A percentile compares a stretch with the other conserved stretches of the same genome.
Conservation (phyloP, 441 rosid genomes). For the Adansonia madagascariensis region DNA sequence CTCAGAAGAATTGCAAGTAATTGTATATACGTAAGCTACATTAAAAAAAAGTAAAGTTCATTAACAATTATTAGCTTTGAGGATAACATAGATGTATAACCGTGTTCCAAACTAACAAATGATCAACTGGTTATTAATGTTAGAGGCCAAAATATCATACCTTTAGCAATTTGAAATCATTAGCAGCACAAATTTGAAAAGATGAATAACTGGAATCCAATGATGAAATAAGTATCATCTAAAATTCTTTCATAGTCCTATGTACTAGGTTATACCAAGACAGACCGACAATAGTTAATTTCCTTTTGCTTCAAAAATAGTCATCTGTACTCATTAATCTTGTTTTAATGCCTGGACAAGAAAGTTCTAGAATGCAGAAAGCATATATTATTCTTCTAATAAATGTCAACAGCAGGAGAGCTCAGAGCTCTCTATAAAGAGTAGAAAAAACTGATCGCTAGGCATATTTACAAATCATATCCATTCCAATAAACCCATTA, state of each 20-base stretch:
- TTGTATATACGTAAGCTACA: constrained; percentile 46
- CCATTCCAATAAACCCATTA: background rate
- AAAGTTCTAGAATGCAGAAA: background rate
- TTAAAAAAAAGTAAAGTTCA: constrained; percentile 15
- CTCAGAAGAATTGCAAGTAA: constrained; percentile 48
- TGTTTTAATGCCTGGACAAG: background rate
- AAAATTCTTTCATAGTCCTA: background rate
- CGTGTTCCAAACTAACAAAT: background rate
- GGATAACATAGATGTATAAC: background rate
- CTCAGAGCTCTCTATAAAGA: background rate
- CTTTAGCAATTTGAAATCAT: background rate
- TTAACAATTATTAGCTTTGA: background rate
- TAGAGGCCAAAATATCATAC: background rate
- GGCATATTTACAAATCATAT: background rate
- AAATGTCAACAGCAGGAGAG: background rate
- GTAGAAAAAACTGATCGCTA: background rate
- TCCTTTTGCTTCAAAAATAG: background rate
- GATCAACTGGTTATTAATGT: background rate
- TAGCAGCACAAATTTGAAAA: background rate
- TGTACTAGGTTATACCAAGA: background rate
- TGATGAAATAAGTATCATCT: background rate
- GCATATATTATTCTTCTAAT: background rate
- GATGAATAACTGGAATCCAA: background rate
- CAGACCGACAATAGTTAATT: background rate
- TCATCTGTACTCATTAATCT: background rate